These are phyloP conservation scores for Apiospora hydei DNA, from an alignment of 2,329 filamentous ascomycete genomes.

Conservation along the genomic window DNA sequence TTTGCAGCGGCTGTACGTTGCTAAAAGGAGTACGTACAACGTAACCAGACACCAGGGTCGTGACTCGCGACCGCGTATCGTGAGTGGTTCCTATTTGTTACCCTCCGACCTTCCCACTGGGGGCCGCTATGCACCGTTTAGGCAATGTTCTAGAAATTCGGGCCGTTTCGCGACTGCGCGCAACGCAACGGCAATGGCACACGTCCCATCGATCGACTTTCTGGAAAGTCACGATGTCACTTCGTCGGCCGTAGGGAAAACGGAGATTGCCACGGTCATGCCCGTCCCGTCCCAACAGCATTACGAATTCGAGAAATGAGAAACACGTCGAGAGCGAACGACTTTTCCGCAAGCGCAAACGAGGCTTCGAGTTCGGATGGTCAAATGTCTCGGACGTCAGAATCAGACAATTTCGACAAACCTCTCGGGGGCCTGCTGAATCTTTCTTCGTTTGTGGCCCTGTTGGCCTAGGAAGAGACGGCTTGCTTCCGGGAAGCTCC, in stretches of 20 bases:
- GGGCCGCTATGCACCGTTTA: conserved; percentile 14
- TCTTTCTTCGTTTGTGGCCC: not conserved
- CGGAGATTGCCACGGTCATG: not conserved
- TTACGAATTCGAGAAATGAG: not conserved
- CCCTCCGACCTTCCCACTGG: not conserved
- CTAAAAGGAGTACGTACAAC: not conserved
- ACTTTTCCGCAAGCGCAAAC: not conserved
- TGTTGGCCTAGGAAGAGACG: not conserved
- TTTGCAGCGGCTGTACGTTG: not conserved
- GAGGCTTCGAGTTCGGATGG: not conserved
- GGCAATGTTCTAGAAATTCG: conserved; percentile 23
- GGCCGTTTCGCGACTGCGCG: conserved; percentile 12
- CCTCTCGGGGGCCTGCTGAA: not conserved
- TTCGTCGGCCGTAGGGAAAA: not conserved
- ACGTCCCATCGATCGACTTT: conserved; percentile 1
- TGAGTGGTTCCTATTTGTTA: not conserved
- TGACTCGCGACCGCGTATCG: conserved; percentile 4
- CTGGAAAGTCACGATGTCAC: conserved; percentile 4
- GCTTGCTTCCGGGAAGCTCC: conserved; percentile 5
- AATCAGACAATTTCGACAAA: not conserved
- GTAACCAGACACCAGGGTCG: not conserved
- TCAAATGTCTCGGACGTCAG: not conserved
- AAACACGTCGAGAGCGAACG: not conserved
- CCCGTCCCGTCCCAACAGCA: too few relatives aligned
- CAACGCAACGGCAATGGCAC: not conserved